phyloP scores from a whole-genome alignment of 164 flowering plant genomes.

The Vitis riparia region DNA sequence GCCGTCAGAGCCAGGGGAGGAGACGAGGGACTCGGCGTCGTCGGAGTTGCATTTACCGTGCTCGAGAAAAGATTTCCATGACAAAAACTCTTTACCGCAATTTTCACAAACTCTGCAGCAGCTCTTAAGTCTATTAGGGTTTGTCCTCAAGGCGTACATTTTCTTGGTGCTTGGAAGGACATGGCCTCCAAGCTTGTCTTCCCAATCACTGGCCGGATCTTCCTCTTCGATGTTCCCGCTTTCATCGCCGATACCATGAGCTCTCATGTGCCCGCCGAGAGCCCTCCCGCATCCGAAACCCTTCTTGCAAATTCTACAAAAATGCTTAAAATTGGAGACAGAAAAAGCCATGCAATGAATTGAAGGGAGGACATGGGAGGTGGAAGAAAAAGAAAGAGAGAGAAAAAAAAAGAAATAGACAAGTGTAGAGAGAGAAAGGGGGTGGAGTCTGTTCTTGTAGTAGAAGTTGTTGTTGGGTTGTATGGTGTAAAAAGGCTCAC shows the following conservation, averaged over 20 bases:
- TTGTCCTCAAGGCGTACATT: constrained; percentile 76
- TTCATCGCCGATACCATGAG: constrained; percentile 90
- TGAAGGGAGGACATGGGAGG: not conserved
- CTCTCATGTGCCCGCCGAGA: constrained; percentile 97
- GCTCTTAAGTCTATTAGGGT: constrained; percentile 73
- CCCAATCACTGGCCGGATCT: constrained; percentile 58
- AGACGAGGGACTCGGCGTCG: constrained; percentile 54
- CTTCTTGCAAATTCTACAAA: constrained; percentile 84
- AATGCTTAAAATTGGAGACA: constrained; percentile 59
- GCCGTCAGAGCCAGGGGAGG: constrained; percentile 55
- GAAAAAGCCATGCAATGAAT: constrained; percentile 32
- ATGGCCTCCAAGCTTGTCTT: constrained; percentile 37
- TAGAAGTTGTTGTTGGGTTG: constrained; percentile 19
- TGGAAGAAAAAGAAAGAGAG: not conserved
- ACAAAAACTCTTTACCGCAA: constrained; percentile 83
- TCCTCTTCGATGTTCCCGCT: constrained; percentile 53
- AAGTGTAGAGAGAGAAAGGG: not conserved
- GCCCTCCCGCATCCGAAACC: constrained; percentile 96
- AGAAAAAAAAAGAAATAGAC: not conserved
- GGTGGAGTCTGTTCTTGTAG: constrained; percentile 21
- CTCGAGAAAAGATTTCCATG: constrained; percentile 91
- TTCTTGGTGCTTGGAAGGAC: constrained; percentile 45
- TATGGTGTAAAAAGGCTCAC: constrained; percentile 17
- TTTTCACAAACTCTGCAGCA: constrained; percentile 69
- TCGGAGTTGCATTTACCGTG: constrained; percentile 74